Evolutionary conservation across 2,329 filamentous ascomycete species (phyloP).

Genomic region (Aspergillus tamarii): DNA sequence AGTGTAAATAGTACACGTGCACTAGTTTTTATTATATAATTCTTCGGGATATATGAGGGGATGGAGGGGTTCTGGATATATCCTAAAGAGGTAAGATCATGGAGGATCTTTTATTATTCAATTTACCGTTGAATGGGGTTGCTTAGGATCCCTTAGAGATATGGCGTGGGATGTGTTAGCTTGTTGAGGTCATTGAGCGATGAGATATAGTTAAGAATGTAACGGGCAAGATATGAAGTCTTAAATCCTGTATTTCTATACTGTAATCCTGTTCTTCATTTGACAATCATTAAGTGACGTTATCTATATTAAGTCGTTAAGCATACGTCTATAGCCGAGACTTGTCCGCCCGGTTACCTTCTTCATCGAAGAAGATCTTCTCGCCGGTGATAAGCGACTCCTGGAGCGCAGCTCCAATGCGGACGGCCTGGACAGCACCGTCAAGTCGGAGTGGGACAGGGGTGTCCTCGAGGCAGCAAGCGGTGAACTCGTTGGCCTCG

Average conservation of each 20-base stretch:
- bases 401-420: conserved; percentile 64
- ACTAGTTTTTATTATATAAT: background rate
- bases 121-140: background rate
- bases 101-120: background rate
- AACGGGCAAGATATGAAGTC: background rate
- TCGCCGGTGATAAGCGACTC: conserved; percentile 58
- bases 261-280: background rate
- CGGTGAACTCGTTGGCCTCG: conserved; percentile 68
- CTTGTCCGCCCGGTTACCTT: conserved; percentile 50
- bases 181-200: background rate
- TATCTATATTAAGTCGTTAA: background rate
- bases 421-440: conserved; percentile 60
- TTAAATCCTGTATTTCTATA: background rate
- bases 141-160: background rate
- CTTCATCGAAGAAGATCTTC: conserved; percentile 63
- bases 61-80: background rate
- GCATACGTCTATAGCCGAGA: conserved; percentile 13
- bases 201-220: background rate
- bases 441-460: conserved; percentile 59
- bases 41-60: background rate
- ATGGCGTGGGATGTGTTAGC: too few relatives aligned
- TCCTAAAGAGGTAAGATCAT: background rate
- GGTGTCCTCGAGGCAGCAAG: conserved; percentile 59
- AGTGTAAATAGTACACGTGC: background rate
- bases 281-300: background rate